Percentiles rank a stretch among this genome's conserved stretches.
phyloP scores from a whole-genome alignment of 2,329 filamentous ascomycete species.

The Penicillium glabrum region DNA sequence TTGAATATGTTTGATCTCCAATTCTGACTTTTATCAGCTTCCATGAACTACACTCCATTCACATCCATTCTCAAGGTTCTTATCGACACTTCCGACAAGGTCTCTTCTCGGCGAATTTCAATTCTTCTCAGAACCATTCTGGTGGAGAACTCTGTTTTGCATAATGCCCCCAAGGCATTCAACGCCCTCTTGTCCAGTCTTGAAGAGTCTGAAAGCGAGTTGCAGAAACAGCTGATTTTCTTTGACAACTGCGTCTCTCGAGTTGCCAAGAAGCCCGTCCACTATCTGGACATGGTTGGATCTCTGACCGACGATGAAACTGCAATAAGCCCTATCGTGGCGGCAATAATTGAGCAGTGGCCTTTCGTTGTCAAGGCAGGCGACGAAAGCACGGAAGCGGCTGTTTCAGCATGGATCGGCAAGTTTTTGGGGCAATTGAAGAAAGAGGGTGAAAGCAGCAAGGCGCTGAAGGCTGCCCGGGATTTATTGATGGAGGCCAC shows the following conservation, averaged over 20 bases:
- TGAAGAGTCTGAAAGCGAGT: conserved; percentile 30
- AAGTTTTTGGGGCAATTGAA: conserved; percentile 57
- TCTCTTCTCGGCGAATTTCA: conserved; percentile 35
- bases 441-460: conserved; percentile 52
- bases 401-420: conserved; percentile 60
- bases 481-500: conserved; percentile 44
- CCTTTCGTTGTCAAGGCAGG: conserved; percentile 62
- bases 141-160: conserved; percentile 39
- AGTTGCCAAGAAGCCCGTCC: conserved; percentile 74
- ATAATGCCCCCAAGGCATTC: conserved; percentile 32
- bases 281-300: conserved; percentile 64
- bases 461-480: conserved; percentile 48
- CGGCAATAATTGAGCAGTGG: conserved; percentile 75
- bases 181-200: conserved; percentile 41
- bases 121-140: conserved; percentile 36
- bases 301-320: conserved; percentile 38
- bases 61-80: conserved; percentile 43
- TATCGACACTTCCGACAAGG: conserved; percentile 28
- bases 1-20: background rate
- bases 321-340: conserved; percentile 63
- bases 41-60: conserved; percentile 44
- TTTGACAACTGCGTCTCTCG: conserved; percentile 80
- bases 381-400: conserved; percentile 43
- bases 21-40: conserved; percentile 18
- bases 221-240: conserved; percentile 62